These are phyloP conservation scores for Scedosporium dehoogii DNA, from an alignment of 2,329 filamentous ascomycete genomes.

Conservation along the genomic window DNA sequence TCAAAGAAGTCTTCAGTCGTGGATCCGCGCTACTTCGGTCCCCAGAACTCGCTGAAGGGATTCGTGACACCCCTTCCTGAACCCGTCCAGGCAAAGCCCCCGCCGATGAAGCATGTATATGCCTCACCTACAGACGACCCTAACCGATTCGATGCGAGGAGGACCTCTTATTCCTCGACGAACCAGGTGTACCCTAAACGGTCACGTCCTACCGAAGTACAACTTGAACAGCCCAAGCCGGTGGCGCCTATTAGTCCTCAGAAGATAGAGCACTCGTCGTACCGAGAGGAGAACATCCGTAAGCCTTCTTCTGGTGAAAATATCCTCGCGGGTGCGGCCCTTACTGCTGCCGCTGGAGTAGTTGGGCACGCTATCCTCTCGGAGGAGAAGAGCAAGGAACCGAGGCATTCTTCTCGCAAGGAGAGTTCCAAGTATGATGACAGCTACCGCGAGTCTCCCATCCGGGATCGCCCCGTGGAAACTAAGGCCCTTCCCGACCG, in stretches of 20 bases:
- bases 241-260: slow-evolving; percentile 57
- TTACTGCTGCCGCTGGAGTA: slow-evolving; percentile 37
- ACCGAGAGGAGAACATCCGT: neutral
- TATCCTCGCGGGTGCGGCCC: slow-evolving; percentile 32
- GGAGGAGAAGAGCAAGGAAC: slow-evolving; percentile 9
- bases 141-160: slow-evolving; percentile 46
- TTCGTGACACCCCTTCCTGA: slow-evolving; percentile 22
- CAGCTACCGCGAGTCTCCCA: neutral
- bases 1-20: slow-evolving; percentile 38
- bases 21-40: slow-evolving; percentile 49
- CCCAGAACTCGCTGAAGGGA: slow-evolving; percentile 49
- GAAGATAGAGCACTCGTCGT: slow-evolving; percentile 18
- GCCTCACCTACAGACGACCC: slow-evolving; percentile 59
- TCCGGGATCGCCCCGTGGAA: neutral
- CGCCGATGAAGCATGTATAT: slow-evolving; percentile 33
- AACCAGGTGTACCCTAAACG: slow-evolving; percentile 28
- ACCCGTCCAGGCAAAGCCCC: neutral
- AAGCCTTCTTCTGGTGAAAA: slow-evolving; percentile 16
- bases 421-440: slow-evolving; percentile 16
- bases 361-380: slow-evolving; percentile 22
- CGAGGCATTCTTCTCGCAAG: slow-evolving; percentile 27
- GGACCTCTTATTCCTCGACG: slow-evolving; percentile 36
- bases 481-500: slow-evolving; percentile 3
- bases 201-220: slow-evolving; percentile 44
- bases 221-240: slow-evolving; percentile 79